Evolutionary conservation across 2,329 filamentous ascomycete species (phyloP).

Genomic region (Ascochyta viciae-villosae): DNA sequence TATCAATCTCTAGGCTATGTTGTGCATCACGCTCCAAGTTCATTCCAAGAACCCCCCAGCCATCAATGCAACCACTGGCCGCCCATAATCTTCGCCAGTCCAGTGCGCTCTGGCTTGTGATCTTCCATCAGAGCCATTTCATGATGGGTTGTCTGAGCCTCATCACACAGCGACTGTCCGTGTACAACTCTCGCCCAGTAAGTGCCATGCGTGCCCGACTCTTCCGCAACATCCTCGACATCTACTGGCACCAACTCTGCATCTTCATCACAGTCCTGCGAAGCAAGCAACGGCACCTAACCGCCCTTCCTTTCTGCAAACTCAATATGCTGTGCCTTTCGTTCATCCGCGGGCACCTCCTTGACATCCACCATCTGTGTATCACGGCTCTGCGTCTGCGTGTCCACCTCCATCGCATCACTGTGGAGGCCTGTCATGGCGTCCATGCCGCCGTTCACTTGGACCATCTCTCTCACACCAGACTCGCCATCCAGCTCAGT

Average conservation of each 20-base stretch:
- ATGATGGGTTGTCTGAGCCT: too few relatives aligned
- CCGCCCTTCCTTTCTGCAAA: constrained; percentile 35
- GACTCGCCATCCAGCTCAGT: constrained; percentile 36
- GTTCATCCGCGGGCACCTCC: constrained; percentile 23
- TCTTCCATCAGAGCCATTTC: too few relatives aligned
- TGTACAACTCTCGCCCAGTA: not conserved
- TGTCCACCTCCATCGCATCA: constrained; percentile 19
- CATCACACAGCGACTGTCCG: not conserved
- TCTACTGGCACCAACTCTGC: not conserved
- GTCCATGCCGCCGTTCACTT: constrained; percentile 32
- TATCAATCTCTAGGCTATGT: not conserved
- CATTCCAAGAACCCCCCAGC: not conserved
- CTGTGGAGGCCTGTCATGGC: constrained; percentile 27
- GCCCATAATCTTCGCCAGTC: not conserved
- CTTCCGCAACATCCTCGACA: not conserved
- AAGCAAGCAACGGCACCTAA: constrained; percentile 1
- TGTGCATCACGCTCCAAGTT: not conserved
- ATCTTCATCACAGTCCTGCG: not conserved
- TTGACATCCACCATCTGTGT: constrained; percentile 35
- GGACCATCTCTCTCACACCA: constrained; percentile 34
- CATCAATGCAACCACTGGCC: not conserved
- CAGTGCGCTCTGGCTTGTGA: not conserved
- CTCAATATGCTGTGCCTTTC: constrained; percentile 33
- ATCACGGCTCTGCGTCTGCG: constrained; percentile 19
- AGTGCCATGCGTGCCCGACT: not conserved